Evolutionary conservation across 345 rosid genomes (phyloP).

Genomic region (Erucastrum elatum): DNA sequence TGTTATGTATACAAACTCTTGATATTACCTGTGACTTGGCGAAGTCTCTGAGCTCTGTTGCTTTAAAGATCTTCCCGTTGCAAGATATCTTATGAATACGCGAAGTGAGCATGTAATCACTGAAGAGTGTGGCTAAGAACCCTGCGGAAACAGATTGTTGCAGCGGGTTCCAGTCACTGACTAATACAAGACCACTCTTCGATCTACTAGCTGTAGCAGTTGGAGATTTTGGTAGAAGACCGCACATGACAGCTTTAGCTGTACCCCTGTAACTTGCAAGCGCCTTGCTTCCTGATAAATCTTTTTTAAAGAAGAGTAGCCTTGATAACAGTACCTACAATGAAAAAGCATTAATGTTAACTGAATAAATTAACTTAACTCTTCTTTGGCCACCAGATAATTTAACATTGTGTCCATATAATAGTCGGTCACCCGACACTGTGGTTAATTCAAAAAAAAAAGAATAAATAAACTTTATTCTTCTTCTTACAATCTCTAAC

Average conservation of each 20-base stretch:
- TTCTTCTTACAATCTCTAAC: constrained; percentile 25
- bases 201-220: constrained; percentile 84
- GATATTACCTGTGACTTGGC: constrained; percentile 79
- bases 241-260: constrained; percentile 94
- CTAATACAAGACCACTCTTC: constrained; percentile 87
- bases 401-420: no score
- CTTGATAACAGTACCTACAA: constrained; percentile 85
- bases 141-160: constrained; percentile 95
- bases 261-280: constrained; percentile 69
- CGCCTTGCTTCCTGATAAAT: constrained; percentile 52
- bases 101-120: constrained; percentile 94
- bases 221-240: constrained; percentile 86
- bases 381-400: no score
- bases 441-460: background rate
- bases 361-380: background rate
- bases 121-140: constrained; percentile 79
- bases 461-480: background rate
- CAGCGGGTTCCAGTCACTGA: constrained; percentile 80
- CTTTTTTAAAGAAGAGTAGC: constrained; percentile 73
- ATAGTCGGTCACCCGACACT: no score
- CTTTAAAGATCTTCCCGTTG: constrained; percentile 60
- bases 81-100: constrained; percentile 66
- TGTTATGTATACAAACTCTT: background rate
- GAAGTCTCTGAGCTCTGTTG: constrained; percentile 82
- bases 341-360: background rate